Evolutionary conservation across 108 stramenopile species (phyloP).

Genomic region (Fragilaria radians): DNA sequence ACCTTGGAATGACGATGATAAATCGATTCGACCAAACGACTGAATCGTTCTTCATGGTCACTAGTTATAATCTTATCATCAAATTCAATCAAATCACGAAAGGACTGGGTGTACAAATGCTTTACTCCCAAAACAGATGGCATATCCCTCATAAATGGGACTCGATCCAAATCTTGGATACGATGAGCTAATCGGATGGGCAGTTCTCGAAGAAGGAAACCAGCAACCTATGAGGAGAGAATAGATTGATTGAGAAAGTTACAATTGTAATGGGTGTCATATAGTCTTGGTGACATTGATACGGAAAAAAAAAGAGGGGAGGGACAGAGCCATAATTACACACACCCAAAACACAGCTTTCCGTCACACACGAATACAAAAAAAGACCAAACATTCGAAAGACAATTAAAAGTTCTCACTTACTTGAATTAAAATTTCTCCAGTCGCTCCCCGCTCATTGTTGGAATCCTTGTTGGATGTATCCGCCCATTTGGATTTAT

Average conservation of each 20-base stretch:
- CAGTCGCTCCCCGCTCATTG: background rate
- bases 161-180: constrained; percentile 83
- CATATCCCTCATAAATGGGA: constrained; percentile 75
- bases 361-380: too few species aligned
- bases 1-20: constrained; percentile 92
- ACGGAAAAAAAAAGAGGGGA: too few species aligned
- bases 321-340: too few species aligned
- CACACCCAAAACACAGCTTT: too few species aligned
- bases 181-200: constrained; percentile 97
- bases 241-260: background rate
- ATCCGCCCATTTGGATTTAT: constrained; percentile 8
- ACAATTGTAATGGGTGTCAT: background rate
- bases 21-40: constrained; percentile 74
- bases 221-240: constrained; percentile 49
- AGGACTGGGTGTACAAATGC: constrained; percentile 85
- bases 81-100: constrained; percentile 72
- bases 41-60: constrained; percentile 75
- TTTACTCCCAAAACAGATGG: constrained; percentile 65
- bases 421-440: background rate
- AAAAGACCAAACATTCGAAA: too few species aligned
- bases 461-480: constrained; percentile 24
- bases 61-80: constrained; percentile 54
- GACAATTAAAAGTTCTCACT: too few species aligned
- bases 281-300: background rate
- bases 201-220: constrained; percentile 90